Evolutionary conservation across 2,329 filamentous ascomycete species (phyloP), one percentile per base, ranked within the genome.

Genomic region (Sporothrix variecibatus): DNA sequence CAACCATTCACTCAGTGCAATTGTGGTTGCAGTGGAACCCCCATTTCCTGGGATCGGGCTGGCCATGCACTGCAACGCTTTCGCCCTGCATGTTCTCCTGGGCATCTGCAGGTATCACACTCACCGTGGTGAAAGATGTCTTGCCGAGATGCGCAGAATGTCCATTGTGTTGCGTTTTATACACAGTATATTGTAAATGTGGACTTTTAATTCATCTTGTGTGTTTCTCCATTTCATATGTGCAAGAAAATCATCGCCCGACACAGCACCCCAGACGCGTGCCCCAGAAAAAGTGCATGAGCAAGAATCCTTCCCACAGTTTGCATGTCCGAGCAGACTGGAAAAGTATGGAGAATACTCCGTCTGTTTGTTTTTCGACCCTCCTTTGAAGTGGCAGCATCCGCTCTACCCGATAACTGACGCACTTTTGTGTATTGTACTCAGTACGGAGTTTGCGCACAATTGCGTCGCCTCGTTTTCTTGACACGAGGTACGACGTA

Each of bases 41-140:
- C 65, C 46, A 51, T 68, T 51, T 51, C 65, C 65, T 49, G 65
- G 46, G 15, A 65, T 17, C 38, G 23, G 62, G 23, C 26, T n/a
- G 58, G 11, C 28, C 34, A 68, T 68, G 65, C 65, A 68, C 65
- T 68, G 65, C 65, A 68, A 68, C 40, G 23, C 65, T 68, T 46
- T 49, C 26, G 15, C 38, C 34, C 62, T 65, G 58, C 58, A 62
- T 38, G 31, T 60, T 20, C 4, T 20, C 20, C 58, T 15, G 17
- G 11, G 28, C 53, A 28, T 58, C 56, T 15, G 28, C 56, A 60
- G 28, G 7, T 11, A 11, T 3, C 23, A 28, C 2, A 12, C n/a
- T 31, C 38, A 68, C 64, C 64, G 43, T 20, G 40, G 62, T 43
- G 40, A 67, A n/a, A 34, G 23, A n/a, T 64, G 17, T 67, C 62